phyloP scores from a whole-genome alignment of 1,284 basidiomycete species.

The Ustilago tritici region DNA sequence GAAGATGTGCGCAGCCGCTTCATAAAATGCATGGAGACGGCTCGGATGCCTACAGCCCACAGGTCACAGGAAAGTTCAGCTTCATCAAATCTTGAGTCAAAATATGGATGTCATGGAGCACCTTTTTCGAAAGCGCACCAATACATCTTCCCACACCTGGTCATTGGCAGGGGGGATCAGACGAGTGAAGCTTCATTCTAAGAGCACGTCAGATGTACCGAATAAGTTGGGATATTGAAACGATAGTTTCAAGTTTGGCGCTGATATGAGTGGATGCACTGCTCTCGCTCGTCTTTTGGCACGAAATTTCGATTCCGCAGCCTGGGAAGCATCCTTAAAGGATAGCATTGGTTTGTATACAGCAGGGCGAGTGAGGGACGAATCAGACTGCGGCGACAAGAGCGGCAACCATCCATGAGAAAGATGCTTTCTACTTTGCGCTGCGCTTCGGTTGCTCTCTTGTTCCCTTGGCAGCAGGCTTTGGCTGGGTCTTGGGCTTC shows the following conservation, averaged over 20 bases:
- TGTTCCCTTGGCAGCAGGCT: slow-evolving; percentile 37
- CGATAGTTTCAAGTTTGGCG: too few relatives aligned
- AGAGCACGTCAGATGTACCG: too few relatives aligned
- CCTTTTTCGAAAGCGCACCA: too few relatives aligned
- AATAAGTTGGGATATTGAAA: not conserved
- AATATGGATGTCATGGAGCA: too few relatives aligned
- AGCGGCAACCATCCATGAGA: not conserved
- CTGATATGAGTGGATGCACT: not conserved
- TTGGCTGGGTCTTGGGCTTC: slow-evolving; percentile 23
- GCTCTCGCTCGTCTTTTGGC: not conserved
- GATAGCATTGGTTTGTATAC: not conserved
- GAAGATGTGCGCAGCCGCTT: too few relatives aligned
- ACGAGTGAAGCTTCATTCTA: too few relatives aligned
- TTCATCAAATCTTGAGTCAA: too few relatives aligned
- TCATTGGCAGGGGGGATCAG: too few relatives aligned
- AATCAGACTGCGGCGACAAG: not conserved
- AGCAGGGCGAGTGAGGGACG: not conserved
- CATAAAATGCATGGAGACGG: too few relatives aligned
- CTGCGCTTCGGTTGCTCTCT: slow-evolving; percentile 43
- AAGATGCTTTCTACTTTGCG: slow-evolving; percentile 24
- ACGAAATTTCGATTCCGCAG: not conserved
- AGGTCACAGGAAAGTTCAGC: too few relatives aligned
- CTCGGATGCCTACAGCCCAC: too few relatives aligned
- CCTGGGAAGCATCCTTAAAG: not conserved
- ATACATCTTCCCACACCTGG: too few relatives aligned